Evolutionary conservation across 2,329 filamentous ascomycete species (phyloP).

Genomic region (Monilinia vaccinii-corymbosi): DNA sequence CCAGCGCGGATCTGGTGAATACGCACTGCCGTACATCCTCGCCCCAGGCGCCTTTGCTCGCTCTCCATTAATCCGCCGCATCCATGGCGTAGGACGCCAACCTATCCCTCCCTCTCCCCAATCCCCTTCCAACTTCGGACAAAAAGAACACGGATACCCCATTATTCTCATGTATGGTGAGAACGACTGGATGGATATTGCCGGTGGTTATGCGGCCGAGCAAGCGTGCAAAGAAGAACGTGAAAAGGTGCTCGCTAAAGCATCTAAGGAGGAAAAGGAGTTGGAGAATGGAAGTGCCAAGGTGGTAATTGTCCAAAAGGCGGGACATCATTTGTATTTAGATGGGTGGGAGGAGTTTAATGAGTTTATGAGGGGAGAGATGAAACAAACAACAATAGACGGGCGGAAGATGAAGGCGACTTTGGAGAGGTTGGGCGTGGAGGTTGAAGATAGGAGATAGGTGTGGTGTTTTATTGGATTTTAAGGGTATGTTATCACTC

Average conservation of each 20-base stretch:
- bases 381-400: conserved; percentile 42
- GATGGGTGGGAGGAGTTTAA: conserved; percentile 66
- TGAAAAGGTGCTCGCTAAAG: conserved; percentile 48
- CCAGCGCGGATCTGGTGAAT: conserved; percentile 86
- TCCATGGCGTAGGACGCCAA: conserved; percentile 80
- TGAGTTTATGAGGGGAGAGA: conserved; percentile 52
- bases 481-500: not conserved
- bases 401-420: conserved; percentile 13
- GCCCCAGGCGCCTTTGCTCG: conserved; percentile 90
- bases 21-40: conserved; percentile 83
- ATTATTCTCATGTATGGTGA: conserved; percentile 95
- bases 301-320: conserved; percentile 66
- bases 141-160: conserved; percentile 56
- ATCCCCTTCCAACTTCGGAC: not conserved
- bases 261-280: conserved; percentile 56
- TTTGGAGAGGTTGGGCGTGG: not conserved
- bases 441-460: not conserved
- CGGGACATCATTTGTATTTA: conserved; percentile 64
- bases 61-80: conserved; percentile 75
- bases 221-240: conserved; percentile 67
- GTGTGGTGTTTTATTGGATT: not conserved
- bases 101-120: conserved; percentile 20
- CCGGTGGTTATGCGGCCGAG: conserved; percentile 70
- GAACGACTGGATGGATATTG: conserved; percentile 97
- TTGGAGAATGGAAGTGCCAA: conserved; percentile 73